Conservation (phyloP, 352 stramenopile genomes). For the Phytophthora fragariae region DNA sequence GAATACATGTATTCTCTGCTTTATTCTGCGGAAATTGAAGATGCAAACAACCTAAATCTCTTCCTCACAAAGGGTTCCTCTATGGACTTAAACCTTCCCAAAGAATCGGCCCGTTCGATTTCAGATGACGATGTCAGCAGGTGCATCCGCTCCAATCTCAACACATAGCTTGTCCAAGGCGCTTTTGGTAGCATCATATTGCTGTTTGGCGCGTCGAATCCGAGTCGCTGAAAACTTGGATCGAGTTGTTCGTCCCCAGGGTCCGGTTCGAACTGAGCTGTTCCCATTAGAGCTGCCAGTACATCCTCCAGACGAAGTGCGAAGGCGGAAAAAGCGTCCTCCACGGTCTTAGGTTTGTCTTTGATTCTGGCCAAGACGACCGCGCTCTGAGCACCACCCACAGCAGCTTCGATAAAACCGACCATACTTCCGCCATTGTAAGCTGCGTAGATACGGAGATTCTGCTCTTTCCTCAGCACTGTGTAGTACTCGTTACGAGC, state of each 20-base stretch:
- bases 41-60: background rate
- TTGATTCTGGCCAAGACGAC: background rate
- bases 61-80: background rate
- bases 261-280: background rate
- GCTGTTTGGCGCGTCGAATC: background rate
- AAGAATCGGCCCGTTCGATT: background rate
- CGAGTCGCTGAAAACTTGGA: background rate
- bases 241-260: background rate
- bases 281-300: background rate
- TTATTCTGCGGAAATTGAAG: background rate
- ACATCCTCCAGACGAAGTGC: background rate
- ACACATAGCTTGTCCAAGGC: background rate
- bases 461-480: background rate
- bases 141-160: background rate
- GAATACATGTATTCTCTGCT: background rate
- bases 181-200: background rate
- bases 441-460: background rate
- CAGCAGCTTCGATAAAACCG: background rate
- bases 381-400: background rate
- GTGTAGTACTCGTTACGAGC: background rate
- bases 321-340: background rate
- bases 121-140: background rate
- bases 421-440: background rate
- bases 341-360: background rate
- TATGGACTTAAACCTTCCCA: background rate